Percentiles rank a stretch among this genome's conserved stretches.
phyloP scores from a whole-genome alignment of 768 basidiomycete genomes.

The Clitopilus hobsonii region DNA sequence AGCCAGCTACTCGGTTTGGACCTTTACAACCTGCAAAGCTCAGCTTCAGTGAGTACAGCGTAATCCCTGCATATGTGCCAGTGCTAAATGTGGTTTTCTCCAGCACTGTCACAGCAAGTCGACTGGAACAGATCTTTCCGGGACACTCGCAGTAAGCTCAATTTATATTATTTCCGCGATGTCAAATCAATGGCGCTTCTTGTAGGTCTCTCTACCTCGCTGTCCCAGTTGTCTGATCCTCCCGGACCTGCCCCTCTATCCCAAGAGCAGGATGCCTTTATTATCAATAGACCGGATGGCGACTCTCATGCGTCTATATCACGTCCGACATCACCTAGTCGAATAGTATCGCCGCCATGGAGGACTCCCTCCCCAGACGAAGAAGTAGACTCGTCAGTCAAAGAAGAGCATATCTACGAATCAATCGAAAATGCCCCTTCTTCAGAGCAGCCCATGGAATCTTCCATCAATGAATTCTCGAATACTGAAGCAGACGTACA shows the following conservation, averaged over 20 bases:
- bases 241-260: neutral
- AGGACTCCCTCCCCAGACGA: neutral
- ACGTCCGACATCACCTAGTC: neutral
- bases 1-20: neutral
- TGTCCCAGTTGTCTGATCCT: neutral
- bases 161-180: too few relatives aligned
- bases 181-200: neutral
- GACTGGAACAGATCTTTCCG: neutral
- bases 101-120: neutral
- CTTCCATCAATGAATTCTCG: neutral
- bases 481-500: neutral
- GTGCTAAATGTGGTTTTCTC: too few relatives aligned
- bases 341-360: neutral
- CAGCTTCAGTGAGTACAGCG: neutral
- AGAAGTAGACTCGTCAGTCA: neutral
- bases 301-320: neutral
- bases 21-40: neutral
- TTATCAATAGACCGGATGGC: too few relatives aligned
- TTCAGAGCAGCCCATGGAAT: neutral
- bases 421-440: neutral
- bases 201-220: neutral
- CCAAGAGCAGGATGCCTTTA: neutral
- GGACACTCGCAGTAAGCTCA: neutral
- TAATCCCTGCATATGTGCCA: neutral
- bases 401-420: neutral